Evolutionary conservation across 805 yeast genomes (phyloP).

Genomic region (Suhomyces pyralidae): DNA sequence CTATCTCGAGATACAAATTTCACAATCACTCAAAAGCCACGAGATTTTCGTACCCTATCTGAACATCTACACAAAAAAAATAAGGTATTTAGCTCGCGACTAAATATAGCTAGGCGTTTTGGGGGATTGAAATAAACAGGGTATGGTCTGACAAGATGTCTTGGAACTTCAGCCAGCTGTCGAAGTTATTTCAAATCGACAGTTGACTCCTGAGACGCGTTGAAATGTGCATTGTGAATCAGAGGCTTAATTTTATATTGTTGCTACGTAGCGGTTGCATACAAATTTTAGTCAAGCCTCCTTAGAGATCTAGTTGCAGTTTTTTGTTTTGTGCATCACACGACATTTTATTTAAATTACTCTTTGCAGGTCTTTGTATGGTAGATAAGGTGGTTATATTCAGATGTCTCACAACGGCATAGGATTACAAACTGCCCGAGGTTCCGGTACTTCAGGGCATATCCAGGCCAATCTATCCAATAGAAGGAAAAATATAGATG

Average conservation of each 20-base stretch:
- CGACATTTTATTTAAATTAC: background rate
- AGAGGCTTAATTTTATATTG: background rate
- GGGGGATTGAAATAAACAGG: background rate
- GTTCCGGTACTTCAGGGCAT: slow-evolving; percentile 63
- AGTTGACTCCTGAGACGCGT: background rate
- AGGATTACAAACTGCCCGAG: slow-evolving; percentile 55
- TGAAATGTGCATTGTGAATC: background rate
- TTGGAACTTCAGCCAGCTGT: background rate
- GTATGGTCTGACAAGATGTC: background rate
- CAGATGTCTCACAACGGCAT: slow-evolving; percentile 57
- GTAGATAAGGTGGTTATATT: background rate
- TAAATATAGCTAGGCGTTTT: background rate
- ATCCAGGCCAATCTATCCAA: slow-evolving; percentile 45
- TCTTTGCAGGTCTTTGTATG: background rate
- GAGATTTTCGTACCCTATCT: background rate
- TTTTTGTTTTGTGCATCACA: background rate
- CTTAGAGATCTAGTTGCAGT: background rate
- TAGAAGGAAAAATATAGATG: background rate
- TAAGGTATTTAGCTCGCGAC: background rate
- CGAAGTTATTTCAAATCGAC: too few relatives aligned
- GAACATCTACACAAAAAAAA: background rate
- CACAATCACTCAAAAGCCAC: background rate
- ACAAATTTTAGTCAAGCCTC: background rate
- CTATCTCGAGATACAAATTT: background rate
- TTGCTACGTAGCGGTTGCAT: background rate